Evolutionary conservation across 2,329 filamentous ascomycete genomes (phyloP), one percentile per base, ranked within the genome.

Genomic region (Aureobasidium sp.): DNA sequence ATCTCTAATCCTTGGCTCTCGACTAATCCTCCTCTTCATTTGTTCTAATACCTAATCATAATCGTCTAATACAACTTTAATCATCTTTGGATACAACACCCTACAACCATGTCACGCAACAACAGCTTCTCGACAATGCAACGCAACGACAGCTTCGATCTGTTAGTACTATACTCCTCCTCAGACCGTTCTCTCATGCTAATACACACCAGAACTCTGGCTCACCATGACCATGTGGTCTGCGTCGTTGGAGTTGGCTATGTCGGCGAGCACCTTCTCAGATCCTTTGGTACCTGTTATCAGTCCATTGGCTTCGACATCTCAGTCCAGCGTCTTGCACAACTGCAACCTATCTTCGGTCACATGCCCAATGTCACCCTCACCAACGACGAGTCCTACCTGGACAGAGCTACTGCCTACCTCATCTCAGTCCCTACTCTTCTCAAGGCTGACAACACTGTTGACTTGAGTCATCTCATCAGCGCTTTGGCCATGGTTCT

Each of bases 401-500:
- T 83, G 15, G 65, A 69, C 3, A 63, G 67, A 36, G 81, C 78
- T 9, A 81, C 78, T 0, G 79, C 83, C 67, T 81, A 81, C 59
- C 76, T 83, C 41, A 79, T 83, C 63, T 77, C 80, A 0, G 81
- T 83, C 3, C 81, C 81, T 1, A 83, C 81, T 0, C 73, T 80
- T 1, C 72, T 83, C 8, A 72, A 73, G 4, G 70, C 73, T 0
- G 76, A 82, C 67, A 77, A 77, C 65, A 75, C 73, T 3, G 75
- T 83, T 63, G 77, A 83, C 64, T 74, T 77, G 1, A 78, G 79
- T 1, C 79, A 76, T 65, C 69, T 83, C 5, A 68, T 71, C 21
- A 77, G 71, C 52, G 80, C 81, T 1, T 69, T 83, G 25, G 66
- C 66, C 15, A 74, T 74, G 4, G 76, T 82, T 10, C 69, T 70